phyloP scores from a whole-genome alignment of 208 protist genomes.

The Leishmania tarentolae region DNA sequence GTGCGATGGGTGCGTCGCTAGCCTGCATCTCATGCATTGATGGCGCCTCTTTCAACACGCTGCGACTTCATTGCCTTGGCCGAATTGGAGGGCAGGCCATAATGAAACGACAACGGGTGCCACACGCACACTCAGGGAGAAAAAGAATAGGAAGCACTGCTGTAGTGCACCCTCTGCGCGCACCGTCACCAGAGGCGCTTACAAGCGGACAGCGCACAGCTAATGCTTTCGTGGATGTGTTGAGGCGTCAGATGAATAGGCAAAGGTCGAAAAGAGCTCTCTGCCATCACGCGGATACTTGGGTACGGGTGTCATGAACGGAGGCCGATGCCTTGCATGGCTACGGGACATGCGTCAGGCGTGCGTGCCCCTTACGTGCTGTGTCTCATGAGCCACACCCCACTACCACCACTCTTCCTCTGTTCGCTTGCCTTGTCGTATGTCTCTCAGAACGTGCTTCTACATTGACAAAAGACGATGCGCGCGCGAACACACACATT shows the following conservation, averaged over 20 bases:
- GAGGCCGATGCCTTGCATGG: background rate
- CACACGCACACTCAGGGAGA: background rate
- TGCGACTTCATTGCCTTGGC: background rate
- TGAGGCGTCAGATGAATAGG: slow-evolving; percentile 19
- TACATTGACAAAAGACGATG: background rate
- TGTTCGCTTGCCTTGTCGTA: background rate
- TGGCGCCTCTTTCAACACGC: background rate
- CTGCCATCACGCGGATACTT: background rate
- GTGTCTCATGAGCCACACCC: background rate
- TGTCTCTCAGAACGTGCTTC: background rate
- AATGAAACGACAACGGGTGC: background rate
- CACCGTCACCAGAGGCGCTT: background rate
- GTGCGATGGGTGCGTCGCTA: background rate
- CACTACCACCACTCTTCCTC: background rate
- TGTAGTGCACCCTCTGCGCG: background rate
- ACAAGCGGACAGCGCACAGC: slow-evolving; percentile 7
- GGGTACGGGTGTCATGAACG: background rate
- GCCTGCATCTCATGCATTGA: background rate
- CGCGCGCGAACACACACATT: no score
- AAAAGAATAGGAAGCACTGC: background rate
- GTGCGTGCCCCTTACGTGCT: background rate
- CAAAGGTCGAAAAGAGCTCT: background rate
- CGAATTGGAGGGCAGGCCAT: background rate
- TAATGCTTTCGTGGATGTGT: slow-evolving; percentile 20
- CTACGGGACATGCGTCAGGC: background rate